Percentiles rank a stretch among this genome's conserved stretches.
Conservation (phyloP, 1,284 basidiomycete species). For the Trichosporon inkin region DNA sequence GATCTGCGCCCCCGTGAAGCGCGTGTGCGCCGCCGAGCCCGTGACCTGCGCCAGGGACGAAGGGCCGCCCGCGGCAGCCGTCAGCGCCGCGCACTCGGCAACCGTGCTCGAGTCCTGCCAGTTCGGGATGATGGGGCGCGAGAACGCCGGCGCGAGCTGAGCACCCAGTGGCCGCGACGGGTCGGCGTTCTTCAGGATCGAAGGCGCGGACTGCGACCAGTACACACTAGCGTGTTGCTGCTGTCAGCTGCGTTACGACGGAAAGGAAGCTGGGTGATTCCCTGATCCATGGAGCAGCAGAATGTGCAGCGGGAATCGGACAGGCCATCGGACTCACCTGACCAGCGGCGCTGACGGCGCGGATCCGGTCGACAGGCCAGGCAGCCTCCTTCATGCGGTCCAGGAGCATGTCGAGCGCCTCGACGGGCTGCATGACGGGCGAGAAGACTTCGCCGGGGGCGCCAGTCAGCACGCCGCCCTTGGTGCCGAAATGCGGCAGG, state of each 20-base stretch:
- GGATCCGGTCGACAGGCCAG: conserved; percentile 35
- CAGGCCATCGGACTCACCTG: conserved; percentile 29
- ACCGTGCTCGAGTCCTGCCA: conserved; percentile 90
- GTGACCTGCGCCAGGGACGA: conserved; percentile 68
- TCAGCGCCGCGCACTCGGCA: conserved; percentile 66
- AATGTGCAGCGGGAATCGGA: too few species aligned
- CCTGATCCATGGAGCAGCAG: not conserved
- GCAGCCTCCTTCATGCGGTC: conserved; percentile 61
- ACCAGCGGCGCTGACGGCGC: conserved; percentile 41
- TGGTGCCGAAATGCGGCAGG: conserved; percentile 67
- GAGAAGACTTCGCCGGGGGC: conserved; percentile 67
- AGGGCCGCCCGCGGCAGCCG: conserved; percentile 62
- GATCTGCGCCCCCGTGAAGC: conserved; percentile 85
- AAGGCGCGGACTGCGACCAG: conserved; percentile 63
- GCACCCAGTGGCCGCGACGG: conserved; percentile 54
- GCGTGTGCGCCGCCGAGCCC: conserved; percentile 78
- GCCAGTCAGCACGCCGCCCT: conserved; percentile 66
- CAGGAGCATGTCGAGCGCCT: conserved; percentile 75
- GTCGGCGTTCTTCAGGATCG: conserved; percentile 59
- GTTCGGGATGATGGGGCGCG: conserved; percentile 68
- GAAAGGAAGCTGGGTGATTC: too few species aligned
- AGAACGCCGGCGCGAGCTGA: conserved; percentile 60
- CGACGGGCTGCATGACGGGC: conserved; percentile 77
- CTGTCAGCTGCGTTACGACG: conserved; percentile 5
- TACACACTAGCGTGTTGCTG: conserved; percentile 91